Percentiles rank a stretch among this genome's conserved stretches.
Evolutionary conservation across 768 basidiomycete genomes (phyloP).

Genomic region (Boletales sp.): DNA sequence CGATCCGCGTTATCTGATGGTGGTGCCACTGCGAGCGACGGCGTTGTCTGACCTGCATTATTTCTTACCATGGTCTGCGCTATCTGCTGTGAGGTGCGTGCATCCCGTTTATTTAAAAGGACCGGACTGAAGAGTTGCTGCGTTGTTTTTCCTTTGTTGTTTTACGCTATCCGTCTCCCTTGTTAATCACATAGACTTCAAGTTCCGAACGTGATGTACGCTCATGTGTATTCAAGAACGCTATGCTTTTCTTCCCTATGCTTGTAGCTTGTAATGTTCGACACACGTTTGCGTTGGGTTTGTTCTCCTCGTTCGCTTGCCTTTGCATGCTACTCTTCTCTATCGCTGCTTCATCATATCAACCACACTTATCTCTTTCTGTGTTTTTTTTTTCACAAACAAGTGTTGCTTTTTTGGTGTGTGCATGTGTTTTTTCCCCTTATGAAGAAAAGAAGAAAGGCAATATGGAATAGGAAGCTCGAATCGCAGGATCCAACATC

Average conservation of each 20-base stretch:
- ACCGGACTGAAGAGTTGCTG: conserved; percentile 21
- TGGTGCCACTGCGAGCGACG: conserved; percentile 4
- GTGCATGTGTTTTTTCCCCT: too few relatives aligned
- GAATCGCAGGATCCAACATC: too few relatives aligned
- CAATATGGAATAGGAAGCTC: too few relatives aligned
- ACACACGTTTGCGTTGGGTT: conserved; percentile 1
- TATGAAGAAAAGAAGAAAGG: too few relatives aligned
- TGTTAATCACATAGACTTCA: conserved; percentile 15
- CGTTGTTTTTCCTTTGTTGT: conserved; percentile 5
- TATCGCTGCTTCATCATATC: conserved; percentile 7
- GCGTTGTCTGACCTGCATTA: conserved; percentile 1
- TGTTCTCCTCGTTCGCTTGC: background rate
- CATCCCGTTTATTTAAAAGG: conserved; percentile 3
- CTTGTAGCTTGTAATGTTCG: conserved; percentile 24
- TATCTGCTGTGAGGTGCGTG: conserved; percentile 26
- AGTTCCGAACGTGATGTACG: conserved; percentile 23
- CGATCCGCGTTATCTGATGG: conserved; percentile 29
- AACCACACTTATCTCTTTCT: background rate
- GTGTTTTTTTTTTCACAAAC: too few relatives aligned
- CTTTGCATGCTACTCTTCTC: conserved; percentile 2
- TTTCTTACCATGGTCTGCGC: conserved; percentile 1
- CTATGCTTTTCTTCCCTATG: conserved; percentile 28
- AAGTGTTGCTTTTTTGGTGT: too few relatives aligned
- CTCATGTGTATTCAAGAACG: conserved; percentile 20
- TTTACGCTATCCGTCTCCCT: background rate